Base-by-base conservation (phyloP, 129 eudicot species). In the Chrysanthemum makinoi region DNA sequence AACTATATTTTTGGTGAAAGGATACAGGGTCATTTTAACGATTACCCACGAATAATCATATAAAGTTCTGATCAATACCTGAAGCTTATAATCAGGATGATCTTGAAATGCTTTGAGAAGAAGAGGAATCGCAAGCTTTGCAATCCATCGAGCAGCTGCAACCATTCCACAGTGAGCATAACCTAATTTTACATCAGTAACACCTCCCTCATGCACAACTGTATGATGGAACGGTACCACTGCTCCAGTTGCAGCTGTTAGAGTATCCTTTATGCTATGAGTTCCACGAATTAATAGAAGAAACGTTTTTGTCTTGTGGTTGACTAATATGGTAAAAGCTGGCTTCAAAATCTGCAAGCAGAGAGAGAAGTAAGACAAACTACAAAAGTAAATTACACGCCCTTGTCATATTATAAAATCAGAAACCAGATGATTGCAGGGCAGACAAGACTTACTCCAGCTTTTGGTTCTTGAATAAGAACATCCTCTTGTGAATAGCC, bases 111-210 rank as follows among this genome's bases (percentile, higher is more conserved):
- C 89, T 76, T 79, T 49, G n/a, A 83, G 74, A 62, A 95, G 89
- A 74, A 87, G 69, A 55, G 97, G 97, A 50, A 91, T 90, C 19
- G 99, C 89, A 64, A 88, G 89, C 76, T 90, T 95, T 9, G 99
- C 97, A 83, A 88, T 95, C 99, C 99, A 95, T 55, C 97, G 85
- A 66, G 99, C 99, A 79, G 99, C 99, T 83, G 99, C 99, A 47
- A 90, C 97, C 96, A 95, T 95, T 65, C 99, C 99, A 73, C 99
- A 81, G 67, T 95, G 99, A 52, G 97, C 99, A 78, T 95, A 95
- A 60, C 99, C 99, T 72, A 95, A 74, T 60, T 86, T 90, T 69
- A 95, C 81, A 78, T 88, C 78, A 75, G 80, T 95, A 11, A 95
- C 94, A 33, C 99, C 99, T 52, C 97, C 99, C 30, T 90, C 97